These are phyloP conservation scores for Croton setiger DNA, from an alignment of 441 rosid species.

Conservation along the genomic window DNA sequence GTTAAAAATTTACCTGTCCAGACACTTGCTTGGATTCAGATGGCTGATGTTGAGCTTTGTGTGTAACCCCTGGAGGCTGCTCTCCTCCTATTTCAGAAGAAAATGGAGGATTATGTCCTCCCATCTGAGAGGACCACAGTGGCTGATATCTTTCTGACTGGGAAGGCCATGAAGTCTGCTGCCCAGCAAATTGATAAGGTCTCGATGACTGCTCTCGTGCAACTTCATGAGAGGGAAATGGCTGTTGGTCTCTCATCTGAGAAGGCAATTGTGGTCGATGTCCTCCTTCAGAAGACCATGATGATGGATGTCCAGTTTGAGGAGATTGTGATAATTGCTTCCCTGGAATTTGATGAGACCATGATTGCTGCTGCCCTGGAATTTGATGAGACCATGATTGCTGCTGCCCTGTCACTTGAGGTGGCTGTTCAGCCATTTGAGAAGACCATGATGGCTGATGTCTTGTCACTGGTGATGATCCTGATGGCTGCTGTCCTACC, in stretches of 20 bases:
- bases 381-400: slow-evolving; percentile 8
- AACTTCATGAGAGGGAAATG: slow-evolving; percentile 7
- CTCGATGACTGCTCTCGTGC: slow-evolving; percentile 10
- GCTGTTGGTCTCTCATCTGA: slow-evolving; percentile 3
- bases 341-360: slow-evolving; percentile 2
- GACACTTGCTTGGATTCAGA: slow-evolving; percentile 12
- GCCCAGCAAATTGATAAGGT: slow-evolving; percentile 7
- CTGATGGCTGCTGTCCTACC: too few relatives aligned
- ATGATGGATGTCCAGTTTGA: slow-evolving; percentile 4
- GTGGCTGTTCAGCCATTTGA: slow-evolving; percentile 13
- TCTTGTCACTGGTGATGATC: not conserved
- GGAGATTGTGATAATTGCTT: not conserved
- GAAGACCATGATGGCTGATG: slow-evolving; percentile 18
- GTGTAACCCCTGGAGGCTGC: slow-evolving; percentile 5
- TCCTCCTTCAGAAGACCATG: slow-evolving; percentile 5
- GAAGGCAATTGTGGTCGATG: not conserved
- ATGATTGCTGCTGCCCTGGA: slow-evolving; percentile 12
- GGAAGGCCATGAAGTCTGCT: slow-evolving; percentile 9
- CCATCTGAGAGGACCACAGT: not conserved
- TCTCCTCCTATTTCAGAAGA: slow-evolving; percentile 10
- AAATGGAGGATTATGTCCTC: not conserved
- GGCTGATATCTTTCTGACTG: slow-evolving; percentile 4
- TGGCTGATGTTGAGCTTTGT: slow-evolving; percentile 25
- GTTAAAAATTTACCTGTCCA: slow-evolving; percentile 10
- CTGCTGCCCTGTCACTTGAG: not conserved